phyloP scores from a whole-genome alignment of 495 filamentous ascomycete species.

The Sporormia fimetaria region DNA sequence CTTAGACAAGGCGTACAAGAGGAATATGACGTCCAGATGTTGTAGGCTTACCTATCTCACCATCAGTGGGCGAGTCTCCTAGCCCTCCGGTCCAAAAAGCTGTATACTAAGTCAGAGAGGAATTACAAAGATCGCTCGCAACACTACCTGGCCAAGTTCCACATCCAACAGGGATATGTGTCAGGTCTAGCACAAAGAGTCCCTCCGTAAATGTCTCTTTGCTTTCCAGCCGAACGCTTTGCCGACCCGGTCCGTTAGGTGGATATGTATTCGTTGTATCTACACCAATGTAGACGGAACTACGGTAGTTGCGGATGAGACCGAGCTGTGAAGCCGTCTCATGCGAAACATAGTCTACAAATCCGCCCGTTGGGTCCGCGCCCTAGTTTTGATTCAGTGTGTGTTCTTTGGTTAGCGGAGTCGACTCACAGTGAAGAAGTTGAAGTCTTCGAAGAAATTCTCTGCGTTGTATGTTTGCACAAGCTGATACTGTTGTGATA shows the following conservation, averaged over 20 bases:
- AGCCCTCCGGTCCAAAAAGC: slow-evolving; percentile 20
- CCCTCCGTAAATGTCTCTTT: slow-evolving; percentile 30
- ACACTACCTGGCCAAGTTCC: slow-evolving; percentile 26
- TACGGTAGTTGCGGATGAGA: slow-evolving; percentile 22
- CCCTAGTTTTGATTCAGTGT: background rate
- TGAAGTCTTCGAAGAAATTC: slow-evolving; percentile 31
- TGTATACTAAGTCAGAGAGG: slow-evolving; percentile 31
- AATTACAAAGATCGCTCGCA: background rate
- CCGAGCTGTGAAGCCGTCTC: slow-evolving; percentile 8
- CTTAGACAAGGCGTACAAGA: too few species aligned
- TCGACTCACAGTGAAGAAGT: slow-evolving; percentile 33
- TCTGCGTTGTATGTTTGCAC: slow-evolving; percentile 6
- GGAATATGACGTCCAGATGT: slow-evolving; percentile 49
- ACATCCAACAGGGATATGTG: slow-evolving; percentile 34
- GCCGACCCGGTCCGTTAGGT: slow-evolving; percentile 23
- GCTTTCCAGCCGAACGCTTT: slow-evolving; percentile 32
- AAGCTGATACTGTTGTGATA: slow-evolving; percentile 9
- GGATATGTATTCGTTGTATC: slow-evolving; percentile 23
- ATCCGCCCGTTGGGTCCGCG: slow-evolving; percentile 8
- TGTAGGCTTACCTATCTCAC: slow-evolving; percentile 48
- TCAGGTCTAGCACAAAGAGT: slow-evolving; percentile 32
- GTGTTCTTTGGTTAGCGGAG: background rate
- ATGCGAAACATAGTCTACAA: slow-evolving; percentile 9
- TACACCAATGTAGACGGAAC: slow-evolving; percentile 27
- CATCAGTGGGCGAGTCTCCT: slow-evolving; percentile 59